Evolutionary conservation across 768 basidiomycete genomes (phyloP), one percentile per base, ranked within the genome.

Genomic region (Coprinellus micaceus): DNA sequence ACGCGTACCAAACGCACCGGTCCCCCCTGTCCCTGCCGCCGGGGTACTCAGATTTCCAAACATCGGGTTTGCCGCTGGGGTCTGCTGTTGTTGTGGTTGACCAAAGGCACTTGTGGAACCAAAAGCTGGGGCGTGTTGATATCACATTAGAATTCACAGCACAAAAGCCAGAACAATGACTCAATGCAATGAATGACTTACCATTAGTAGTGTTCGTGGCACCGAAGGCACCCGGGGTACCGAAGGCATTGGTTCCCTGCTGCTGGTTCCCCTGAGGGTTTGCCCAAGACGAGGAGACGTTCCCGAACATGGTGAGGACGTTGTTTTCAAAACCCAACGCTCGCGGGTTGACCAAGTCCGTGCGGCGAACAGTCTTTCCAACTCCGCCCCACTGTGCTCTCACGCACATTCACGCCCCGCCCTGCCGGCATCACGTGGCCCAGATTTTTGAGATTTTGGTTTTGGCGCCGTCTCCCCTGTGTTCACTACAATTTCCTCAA

Each of bases 1-100:
- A 30, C 56, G 56, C 56, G 56, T 57, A 57, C 56, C 56, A 47
- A 57, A 57, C 61, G 65, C 52, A 47, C 61, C 59, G 17, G 58
- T 29, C 44, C 47, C 40, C 15, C 56, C 57, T 2, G 61, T 53
- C 22, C 56, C 55, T 2, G 56, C 64, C 61, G 58, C 61, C 63
- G 44, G 71, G 61, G 71, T 68, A 24, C 72, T 75, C 45, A 85
- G 66, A 59, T 79, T 82, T 48, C 89, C 89, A 68, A 91, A 92
- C 88, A 91, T 91, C 40, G 89, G 87, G 64, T 91, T 91, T 4
- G 83, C 80, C 60, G 77, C 79, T 1, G 79, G 80, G 62, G 80
- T 80, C 65, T 82, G 86, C 60, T 82, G 85, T 62, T 78, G 82
- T 51, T 73, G 74, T 21, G 68, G 71, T 61, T 86, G 85, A 52